phyloP scores from a whole-genome alignment of 441 rosid species.

The Mallotus japonicus region DNA sequence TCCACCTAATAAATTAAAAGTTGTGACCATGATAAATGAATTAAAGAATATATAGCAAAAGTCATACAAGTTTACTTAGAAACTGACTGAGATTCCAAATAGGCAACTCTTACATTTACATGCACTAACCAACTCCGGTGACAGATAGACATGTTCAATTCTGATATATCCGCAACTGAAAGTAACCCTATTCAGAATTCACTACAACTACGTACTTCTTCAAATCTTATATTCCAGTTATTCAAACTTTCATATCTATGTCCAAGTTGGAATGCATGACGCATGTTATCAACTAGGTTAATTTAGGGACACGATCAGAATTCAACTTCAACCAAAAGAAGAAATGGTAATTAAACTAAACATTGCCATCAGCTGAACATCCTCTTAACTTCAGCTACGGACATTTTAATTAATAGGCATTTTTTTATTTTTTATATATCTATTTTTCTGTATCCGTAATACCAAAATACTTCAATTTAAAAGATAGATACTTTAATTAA shows the following conservation, averaged over 20 bases:
- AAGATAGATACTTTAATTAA: too few species aligned
- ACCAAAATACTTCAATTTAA: too few species aligned
- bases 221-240: background rate
- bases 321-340: background rate
- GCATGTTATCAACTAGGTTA: background rate
- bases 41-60: constrained; percentile 1
- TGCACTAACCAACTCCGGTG: background rate
- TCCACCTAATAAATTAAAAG: background rate
- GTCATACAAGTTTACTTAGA: background rate
- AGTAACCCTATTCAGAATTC: background rate
- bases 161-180: background rate
- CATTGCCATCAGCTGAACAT: constrained; percentile 2
- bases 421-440: too few species aligned
- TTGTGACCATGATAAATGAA: background rate
- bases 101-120: background rate
- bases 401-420: too few species aligned
- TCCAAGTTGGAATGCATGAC: background rate
- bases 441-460: too few species aligned
- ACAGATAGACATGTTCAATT: background rate
- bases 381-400: too few species aligned
- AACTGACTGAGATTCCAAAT: background rate
- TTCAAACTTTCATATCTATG: background rate
- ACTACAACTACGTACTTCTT: background rate
- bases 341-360: background rate
- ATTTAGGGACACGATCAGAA: background rate